Evolutionary conservation across 2,329 filamentous ascomycete genomes (phyloP).

Genomic region (Trichoderma guizhouense): DNA sequence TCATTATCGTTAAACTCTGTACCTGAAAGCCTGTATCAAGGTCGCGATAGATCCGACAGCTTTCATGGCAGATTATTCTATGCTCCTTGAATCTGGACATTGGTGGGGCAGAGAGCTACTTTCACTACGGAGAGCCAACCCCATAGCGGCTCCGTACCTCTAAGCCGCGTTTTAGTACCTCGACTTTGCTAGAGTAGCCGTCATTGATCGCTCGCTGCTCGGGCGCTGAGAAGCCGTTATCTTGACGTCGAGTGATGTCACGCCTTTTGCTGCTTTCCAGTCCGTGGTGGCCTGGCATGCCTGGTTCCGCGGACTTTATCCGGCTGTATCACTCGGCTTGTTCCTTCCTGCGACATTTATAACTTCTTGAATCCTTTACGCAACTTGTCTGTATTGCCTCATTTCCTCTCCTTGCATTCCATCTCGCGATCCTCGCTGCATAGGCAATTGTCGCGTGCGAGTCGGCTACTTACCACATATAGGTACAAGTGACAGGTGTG

Average conservation of each 20-base stretch:
- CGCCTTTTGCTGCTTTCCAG: not conserved
- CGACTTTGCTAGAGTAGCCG: not conserved
- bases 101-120: slow-evolving; percentile 8
- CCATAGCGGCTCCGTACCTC: not conserved
- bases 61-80: not conserved
- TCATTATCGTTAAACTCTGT: not conserved
- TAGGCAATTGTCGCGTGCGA: not conserved
- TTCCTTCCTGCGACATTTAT: slow-evolving; percentile 12
- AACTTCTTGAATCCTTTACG: not conserved
- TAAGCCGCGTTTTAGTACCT: not conserved
- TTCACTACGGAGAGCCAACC: not conserved
- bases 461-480: not conserved
- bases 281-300: not conserved
- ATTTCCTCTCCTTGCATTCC: not conserved
- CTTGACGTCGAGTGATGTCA: slow-evolving; percentile 17
- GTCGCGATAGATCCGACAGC: not conserved
- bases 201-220: not conserved
- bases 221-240: not conserved
- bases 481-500: not conserved
- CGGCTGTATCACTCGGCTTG: not conserved
- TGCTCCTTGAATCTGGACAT: not conserved
- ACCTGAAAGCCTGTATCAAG: not conserved
- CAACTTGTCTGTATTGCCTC: not conserved
- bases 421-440: not conserved
- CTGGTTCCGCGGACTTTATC: not conserved